Base-by-base conservation (phyloP, 345 rosid species). In the Moringa oleifera region DNA sequence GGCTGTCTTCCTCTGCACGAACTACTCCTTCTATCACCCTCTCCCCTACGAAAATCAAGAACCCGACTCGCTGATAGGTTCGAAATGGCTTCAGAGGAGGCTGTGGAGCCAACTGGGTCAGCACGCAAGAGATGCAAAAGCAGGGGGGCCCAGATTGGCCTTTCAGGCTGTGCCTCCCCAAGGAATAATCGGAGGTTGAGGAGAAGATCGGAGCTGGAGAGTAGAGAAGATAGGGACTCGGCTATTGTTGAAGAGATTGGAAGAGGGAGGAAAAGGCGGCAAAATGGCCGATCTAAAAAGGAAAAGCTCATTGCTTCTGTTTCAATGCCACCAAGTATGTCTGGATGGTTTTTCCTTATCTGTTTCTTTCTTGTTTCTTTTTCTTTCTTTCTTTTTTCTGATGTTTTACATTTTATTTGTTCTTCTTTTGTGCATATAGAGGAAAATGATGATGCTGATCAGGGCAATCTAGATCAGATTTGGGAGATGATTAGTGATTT, bases 11-110 rank as follows among this genome's bases (percentile, higher is more conserved):
- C 88, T 20, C 78, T 78, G 5, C 83, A 58, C 6, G 88, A 91
- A 28, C 78, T 88, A 12, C 81, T 91, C 28, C 85, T 86, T 60
- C 80, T 84, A 20, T 87, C 97, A 25, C 85, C 93, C 51, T 81
- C 96, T 31, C 91, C 95, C 1, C 58, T 78, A 18, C 71, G 77
- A 24, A 78, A 70, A 67, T 77, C 95, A 2, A 85, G 80, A 73
- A 78, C 81, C 72, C 83, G 91, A n/a, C 76, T 85, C 15, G 67
- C 84, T 0, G 94, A 87, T 51, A 69, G 86, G 55, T 77, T 83
- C 31, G 90, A 89, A 12, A 80, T 77, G 78, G 88, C 82, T 0
- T 83, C 78, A 57, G 98, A 84, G 58, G 70, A 62, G 20, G 73
- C 71, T 20, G 41, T 65, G 31, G 90, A 79, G 57, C 80, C 60